Conservation (phyloP, 371 early-diverging fungal genomes). For the Mucor indicus region DNA sequence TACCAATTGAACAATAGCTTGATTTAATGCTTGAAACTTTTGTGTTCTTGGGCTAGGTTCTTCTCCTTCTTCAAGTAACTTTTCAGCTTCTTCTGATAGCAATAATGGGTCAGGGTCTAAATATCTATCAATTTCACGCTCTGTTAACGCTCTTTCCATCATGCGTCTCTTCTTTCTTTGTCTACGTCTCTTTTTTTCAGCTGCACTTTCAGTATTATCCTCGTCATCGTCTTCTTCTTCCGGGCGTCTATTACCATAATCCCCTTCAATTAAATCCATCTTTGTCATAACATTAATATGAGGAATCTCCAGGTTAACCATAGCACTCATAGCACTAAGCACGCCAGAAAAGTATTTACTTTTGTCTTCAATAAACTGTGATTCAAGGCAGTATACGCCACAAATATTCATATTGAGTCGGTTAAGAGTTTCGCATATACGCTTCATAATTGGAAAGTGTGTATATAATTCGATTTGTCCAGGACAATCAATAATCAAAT, state of each 20-base stretch:
- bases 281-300: conserved; percentile 98
- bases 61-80: conserved; percentile 26
- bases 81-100: conserved; percentile 76
- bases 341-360: conserved; percentile 96
- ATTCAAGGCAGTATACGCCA: conserved; percentile 93
- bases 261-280: conserved; percentile 85
- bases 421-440: conserved; percentile 70
- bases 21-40: conserved; percentile 83
- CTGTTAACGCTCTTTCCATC: conserved; percentile 37
- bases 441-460: conserved; percentile 93
- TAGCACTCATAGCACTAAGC: conserved; percentile 89
- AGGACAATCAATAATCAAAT: conserved; percentile 98
- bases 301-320: conserved; percentile 94
- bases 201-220: conserved; percentile 21
- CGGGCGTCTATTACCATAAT: conserved; percentile 31
- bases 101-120: conserved; percentile 87
- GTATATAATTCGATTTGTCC: conserved; percentile 99
- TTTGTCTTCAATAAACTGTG: conserved; percentile 92
- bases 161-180: conserved; percentile 30
- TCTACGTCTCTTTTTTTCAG: conserved; percentile 26
- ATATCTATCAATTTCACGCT: conserved; percentile 62
- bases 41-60: conserved; percentile 50
- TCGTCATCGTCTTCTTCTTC: conserved; percentile 27
- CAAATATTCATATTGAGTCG: conserved; percentile 73
- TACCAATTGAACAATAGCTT: conserved; percentile 85